These are phyloP conservation scores for Porodaedalea pini DNA, from an alignment of 1,284 basidiomycete species.

Conservation along the genomic window DNA sequence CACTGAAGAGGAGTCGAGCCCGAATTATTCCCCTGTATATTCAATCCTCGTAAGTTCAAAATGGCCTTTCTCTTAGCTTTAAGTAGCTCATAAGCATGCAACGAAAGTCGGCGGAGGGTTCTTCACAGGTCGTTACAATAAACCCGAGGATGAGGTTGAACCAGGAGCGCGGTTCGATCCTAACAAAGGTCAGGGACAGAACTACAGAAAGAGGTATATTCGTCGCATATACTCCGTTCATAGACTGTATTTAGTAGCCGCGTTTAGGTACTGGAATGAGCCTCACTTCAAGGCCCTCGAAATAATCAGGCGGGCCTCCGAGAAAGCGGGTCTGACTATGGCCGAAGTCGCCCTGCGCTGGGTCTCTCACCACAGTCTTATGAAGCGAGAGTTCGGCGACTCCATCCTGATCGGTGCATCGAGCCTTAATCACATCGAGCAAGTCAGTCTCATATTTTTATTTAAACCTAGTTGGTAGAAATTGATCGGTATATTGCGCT, in stretches of 20 bases:
- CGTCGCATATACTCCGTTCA: background rate
- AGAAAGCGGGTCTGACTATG: slow-evolving; percentile 26
- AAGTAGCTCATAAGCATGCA: too few species aligned
- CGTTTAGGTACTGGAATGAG: slow-evolving; percentile 23
- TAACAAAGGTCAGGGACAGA: slow-evolving; percentile 6
- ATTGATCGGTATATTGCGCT: background rate
- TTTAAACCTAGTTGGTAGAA: background rate
- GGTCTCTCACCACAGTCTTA: slow-evolving; percentile 30
- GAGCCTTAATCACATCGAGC: slow-evolving; percentile 26
- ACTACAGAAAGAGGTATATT: slow-evolving; percentile 9
- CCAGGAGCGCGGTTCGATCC: slow-evolving; percentile 43
- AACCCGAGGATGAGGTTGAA: slow-evolving; percentile 33
- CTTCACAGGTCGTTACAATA: slow-evolving; percentile 39
- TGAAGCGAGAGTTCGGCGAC: slow-evolving; percentile 29
- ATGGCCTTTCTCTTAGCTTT: background rate
- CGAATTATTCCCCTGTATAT: slow-evolving; percentile 62
- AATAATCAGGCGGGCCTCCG: slow-evolving; percentile 24
- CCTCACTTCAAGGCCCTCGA: slow-evolving; percentile 29
- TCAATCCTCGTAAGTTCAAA: slow-evolving; percentile 38
- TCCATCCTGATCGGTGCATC: slow-evolving; percentile 32
- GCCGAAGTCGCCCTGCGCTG: slow-evolving; percentile 31
- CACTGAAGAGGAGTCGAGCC: slow-evolving; percentile 42
- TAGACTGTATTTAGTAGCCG: background rate
- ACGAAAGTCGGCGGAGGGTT: slow-evolving; percentile 38
- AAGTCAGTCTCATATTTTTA: background rate